Percentiles rank a stretch among this genome's conserved stretches.
phyloP scores from a whole-genome alignment of 2,329 filamentous ascomycete genomes.

The Fusarium solani-melongenae region DNA sequence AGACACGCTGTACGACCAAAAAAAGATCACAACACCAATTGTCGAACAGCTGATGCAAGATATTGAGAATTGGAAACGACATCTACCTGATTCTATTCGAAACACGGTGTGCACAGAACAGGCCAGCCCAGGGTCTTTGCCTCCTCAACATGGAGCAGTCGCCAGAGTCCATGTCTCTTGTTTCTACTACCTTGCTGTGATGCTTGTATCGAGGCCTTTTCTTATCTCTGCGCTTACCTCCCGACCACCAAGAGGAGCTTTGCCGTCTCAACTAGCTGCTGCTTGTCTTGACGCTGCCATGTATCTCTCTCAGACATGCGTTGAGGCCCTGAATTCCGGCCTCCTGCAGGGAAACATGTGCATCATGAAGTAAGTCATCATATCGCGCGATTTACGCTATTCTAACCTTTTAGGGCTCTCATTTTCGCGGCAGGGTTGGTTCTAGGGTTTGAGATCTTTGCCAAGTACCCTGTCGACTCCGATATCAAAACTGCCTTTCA shows the following conservation, averaged over 20 bases:
- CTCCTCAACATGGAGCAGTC: conserved; percentile 50
- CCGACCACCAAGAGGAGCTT: conserved; percentile 39
- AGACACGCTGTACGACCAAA: conserved; percentile 54
- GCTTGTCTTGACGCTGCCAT: conserved; percentile 67
- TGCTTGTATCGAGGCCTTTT: conserved; percentile 66
- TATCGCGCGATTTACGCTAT: accelerated
- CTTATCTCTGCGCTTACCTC: conserved; percentile 62
- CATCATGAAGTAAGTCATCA: conserved; percentile 63
- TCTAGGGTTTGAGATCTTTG: conserved; percentile 67
- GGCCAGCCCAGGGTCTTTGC: neutral
- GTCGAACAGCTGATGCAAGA: conserved; percentile 55
- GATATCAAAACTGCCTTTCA: conserved; percentile 61
- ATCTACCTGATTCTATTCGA: conserved; percentile 52
- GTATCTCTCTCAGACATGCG: conserved; percentile 65
- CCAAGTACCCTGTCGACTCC: conserved; percentile 56
- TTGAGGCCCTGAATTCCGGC: conserved; percentile 57
- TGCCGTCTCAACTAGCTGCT: conserved; percentile 54
- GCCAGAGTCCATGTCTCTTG: conserved; percentile 66
- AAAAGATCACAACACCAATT: conserved; percentile 42
- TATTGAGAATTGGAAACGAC: conserved; percentile 58
- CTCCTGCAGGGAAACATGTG: conserved; percentile 66
- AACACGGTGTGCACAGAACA: conserved; percentile 13
- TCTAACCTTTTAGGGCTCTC: conserved; percentile 53
- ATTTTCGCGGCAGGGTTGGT: conserved; percentile 68
- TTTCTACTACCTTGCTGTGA: conserved; percentile 69